phyloP scores from a whole-genome alignment of 768 basidiomycete genomes.

The Dentipellis fragilis region DNA sequence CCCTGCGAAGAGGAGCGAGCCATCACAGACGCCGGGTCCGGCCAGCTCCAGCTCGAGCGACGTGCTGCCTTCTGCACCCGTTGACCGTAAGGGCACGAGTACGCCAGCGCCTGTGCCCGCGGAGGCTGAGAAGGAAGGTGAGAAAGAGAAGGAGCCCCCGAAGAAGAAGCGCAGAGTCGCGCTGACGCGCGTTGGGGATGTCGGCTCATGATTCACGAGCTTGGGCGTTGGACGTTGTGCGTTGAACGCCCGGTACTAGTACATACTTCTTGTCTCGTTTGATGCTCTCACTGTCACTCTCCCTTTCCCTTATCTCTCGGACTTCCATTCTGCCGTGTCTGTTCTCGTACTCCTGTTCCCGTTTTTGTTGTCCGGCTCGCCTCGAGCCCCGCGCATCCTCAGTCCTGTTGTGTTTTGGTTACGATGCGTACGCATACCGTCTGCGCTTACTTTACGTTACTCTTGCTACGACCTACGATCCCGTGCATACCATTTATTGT shows the following conservation, averaged over 20 bases:
- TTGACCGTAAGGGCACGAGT: neutral
- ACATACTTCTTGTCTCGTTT: neutral
- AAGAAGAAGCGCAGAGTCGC: conserved; percentile 84
- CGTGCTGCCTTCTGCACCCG: neutral
- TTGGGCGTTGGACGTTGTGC: neutral
- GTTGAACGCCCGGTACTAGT: neutral
- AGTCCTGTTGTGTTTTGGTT: neutral
- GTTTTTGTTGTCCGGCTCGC: neutral
- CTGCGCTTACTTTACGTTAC: too few relatives aligned
- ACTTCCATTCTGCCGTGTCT: neutral
- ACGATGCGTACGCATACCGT: neutral
- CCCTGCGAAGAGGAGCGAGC: conserved; percentile 4
- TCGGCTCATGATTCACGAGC: conserved; percentile 7
- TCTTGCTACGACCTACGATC: neutral
- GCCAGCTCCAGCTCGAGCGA: neutral
- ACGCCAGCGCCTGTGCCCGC: conserved; percentile 1
- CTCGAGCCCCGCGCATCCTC: neutral
- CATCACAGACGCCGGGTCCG: conserved; percentile 22
- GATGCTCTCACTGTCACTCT: neutral
- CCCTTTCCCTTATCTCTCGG: neutral
- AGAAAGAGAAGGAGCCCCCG: conserved; percentile 42
- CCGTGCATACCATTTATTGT: neutral
- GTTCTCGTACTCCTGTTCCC: neutral
- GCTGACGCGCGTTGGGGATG: conserved; percentile 57
- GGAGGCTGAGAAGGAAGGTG: conserved; percentile 18